Conservation (phyloP, 129 eudicot genomes). For the Flaveria brownii region DNA sequence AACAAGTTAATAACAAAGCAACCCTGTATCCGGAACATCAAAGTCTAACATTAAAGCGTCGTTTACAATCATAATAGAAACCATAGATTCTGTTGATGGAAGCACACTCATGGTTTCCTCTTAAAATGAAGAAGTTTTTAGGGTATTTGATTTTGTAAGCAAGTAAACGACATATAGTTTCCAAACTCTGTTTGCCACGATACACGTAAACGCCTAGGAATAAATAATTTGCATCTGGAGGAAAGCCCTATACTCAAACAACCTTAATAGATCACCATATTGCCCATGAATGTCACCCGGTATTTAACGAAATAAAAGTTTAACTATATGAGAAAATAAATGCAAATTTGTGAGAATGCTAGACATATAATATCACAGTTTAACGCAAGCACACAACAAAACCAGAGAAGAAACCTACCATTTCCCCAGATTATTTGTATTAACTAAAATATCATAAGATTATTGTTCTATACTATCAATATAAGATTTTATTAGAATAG, state of each 20-base stretch:
- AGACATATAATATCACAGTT: conserved; percentile 6
- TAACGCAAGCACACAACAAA: background rate
- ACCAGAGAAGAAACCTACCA: background rate
- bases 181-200: conserved; percentile 69
- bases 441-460: background rate
- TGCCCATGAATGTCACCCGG: conserved; percentile 91
- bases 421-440: background rate
- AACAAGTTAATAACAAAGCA: conserved; percentile 73
- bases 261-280: conserved; percentile 67
- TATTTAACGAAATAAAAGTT: conserved; percentile 7
- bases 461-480: background rate
- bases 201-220: conserved; percentile 78
- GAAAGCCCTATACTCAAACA: conserved; percentile 43
- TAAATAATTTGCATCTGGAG: conserved; percentile 38
- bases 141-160: conserved; percentile 79
- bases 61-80: conserved; percentile 78
- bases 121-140: conserved; percentile 66
- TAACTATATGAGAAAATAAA: background rate
- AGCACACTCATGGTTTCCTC: conserved; percentile 79
- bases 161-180: conserved; percentile 70
- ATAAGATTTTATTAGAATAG: too few relatives aligned
- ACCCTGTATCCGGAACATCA: conserved; percentile 74
- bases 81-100: conserved; percentile 78
- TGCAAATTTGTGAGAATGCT: background rate
- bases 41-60: conserved; percentile 68